Evolutionary conservation across 2,329 filamentous ascomycete genomes (phyloP), one percentile per base, ranked within the genome.

Genomic region (Pseudogymnoascus sp.): DNA sequence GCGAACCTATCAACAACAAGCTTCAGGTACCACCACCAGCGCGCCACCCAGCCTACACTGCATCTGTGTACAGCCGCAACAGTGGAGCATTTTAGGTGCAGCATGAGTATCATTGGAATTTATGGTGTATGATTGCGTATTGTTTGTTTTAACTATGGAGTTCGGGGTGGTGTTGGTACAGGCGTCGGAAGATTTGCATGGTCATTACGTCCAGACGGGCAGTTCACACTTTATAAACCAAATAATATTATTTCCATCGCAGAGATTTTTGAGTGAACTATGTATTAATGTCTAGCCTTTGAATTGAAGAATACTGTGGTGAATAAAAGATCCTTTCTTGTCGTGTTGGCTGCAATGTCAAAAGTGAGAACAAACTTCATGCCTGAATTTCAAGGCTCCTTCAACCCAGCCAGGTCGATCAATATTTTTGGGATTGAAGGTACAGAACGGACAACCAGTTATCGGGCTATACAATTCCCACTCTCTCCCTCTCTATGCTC

Each of bases 1-100:
- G 63, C 58, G 73, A 71, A 4, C 85, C 85, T 1, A 82, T 88
- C 65, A 75, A 31, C 33, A 18, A 38, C 21, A 23, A 23, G 21
- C 64, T 87, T 11, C 76, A 79, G 69, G 79, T 84, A 9, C 85
- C 85, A 1, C 78, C 81, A 28, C 84, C 84, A 6, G 81, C 82
- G 1, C 65, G 85, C 66, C 85, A 88, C 67, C 85, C 85, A 25
- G 78, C 79, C 59, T 75, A 81, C 67, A 73, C 73, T 33, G 73
- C 73, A 7, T 70, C 71, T 28, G 63, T 67, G 43, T 72, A 73
- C 40, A 72, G 69, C 43, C 67, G 64, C 52, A 66, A 66, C 21
- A 69, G 67, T 60, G 65, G 66, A n/a, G 65, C 69, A 49, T 71
- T 71, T 52, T 71, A 67, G 43, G 64, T 55, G 33, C n/a, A 25